Conservation (phyloP, 805 yeast genomes). For the Metschnikowia colocasiae region DNA sequence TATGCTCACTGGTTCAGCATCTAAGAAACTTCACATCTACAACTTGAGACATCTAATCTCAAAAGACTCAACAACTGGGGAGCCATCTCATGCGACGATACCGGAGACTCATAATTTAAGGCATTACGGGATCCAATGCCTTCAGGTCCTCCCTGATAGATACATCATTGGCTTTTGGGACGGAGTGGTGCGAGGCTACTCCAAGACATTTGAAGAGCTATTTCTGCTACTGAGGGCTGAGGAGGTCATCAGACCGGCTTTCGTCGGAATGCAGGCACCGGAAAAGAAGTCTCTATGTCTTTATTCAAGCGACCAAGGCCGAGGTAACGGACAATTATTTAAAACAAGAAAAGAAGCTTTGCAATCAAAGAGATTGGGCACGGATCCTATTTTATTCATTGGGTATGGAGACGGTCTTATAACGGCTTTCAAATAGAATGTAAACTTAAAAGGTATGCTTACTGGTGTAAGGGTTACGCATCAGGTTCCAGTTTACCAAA, state of each 20-base stretch:
- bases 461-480: background rate
- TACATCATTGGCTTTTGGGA: constrained; percentile 49
- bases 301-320: constrained; percentile 1
- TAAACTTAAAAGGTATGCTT: background rate
- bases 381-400: constrained; percentile 35
- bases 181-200: constrained; percentile 35
- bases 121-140: constrained; percentile 21
- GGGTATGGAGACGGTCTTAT: constrained; percentile 58
- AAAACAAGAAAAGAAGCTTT: constrained; percentile 6
- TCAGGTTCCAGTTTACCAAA: constrained; percentile 7
- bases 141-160: constrained; percentile 15
- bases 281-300: constrained; percentile 17
- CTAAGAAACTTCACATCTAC: constrained; percentile 37
- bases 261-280: constrained; percentile 6
- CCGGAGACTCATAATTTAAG: constrained; percentile 9
- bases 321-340: background rate
- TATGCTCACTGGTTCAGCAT: constrained; percentile 47
- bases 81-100: background rate
- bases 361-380: constrained; percentile 12
- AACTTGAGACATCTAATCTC: constrained; percentile 8
- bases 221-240: constrained; percentile 12
- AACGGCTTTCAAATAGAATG: constrained; percentile 21
- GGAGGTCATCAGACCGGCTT: constrained; percentile 13
- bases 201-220: constrained; percentile 5
- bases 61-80: background rate